These are phyloP conservation scores for Aspergillus conjunctus DNA, from an alignment of 495 filamentous ascomycete genomes.

Conservation along the genomic window DNA sequence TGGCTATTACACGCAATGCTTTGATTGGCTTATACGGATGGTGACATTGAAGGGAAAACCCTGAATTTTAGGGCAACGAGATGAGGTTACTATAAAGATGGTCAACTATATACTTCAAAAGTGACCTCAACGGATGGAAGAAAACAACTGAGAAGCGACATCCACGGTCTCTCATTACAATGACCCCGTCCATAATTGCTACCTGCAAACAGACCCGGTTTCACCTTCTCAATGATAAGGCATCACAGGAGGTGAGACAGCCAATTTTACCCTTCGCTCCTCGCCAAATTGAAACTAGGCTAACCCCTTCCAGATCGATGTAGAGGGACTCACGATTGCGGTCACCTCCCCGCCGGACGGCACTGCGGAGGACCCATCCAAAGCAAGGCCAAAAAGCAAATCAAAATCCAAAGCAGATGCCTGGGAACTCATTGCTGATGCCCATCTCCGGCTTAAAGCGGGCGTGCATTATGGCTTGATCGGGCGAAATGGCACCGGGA, in stretches of 20 bases:
- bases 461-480: constrained; percentile 73
- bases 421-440: constrained; percentile 68
- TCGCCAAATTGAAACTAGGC: background rate
- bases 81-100: no score
- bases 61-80: background rate
- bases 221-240: constrained; percentile 45
- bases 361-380: constrained; percentile 31
- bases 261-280: background rate
- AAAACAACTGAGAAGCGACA: background rate
- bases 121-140: background rate
- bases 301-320: constrained; percentile 55
- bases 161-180: background rate
- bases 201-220: constrained; percentile 52
- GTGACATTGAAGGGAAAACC: background rate
- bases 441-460: constrained; percentile 66
- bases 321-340: constrained; percentile 65
- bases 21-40: background rate
- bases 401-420: constrained; percentile 54
- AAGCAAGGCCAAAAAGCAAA: constrained; percentile 52
- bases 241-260: constrained; percentile 40
- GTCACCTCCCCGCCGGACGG: constrained; percentile 44
- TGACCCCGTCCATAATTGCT: constrained; percentile 42
- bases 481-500: constrained; percentile 78
- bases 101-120: no score
- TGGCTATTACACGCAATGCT: background rate